These are phyloP conservation scores for Ustilago trichophora DNA, from an alignment of 1,284 basidiomycete genomes.

Conservation along the genomic window DNA sequence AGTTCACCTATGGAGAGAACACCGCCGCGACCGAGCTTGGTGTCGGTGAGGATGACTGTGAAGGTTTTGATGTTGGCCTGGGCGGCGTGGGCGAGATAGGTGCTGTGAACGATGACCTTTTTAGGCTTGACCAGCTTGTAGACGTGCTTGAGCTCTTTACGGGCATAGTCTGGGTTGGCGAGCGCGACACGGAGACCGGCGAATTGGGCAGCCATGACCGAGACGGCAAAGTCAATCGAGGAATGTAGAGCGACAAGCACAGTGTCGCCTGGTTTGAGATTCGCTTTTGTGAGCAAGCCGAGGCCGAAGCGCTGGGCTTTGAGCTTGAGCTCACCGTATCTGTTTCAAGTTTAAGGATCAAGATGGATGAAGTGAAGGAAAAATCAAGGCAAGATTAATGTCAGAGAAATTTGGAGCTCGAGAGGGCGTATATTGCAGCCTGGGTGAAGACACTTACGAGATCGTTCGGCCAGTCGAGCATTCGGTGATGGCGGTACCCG, in stretches of 20 bases:
- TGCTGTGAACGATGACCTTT: slow-evolving; percentile 32
- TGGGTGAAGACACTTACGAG: slow-evolving; percentile 11
- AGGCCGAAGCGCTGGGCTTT: slow-evolving; percentile 37
- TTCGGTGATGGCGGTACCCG: slow-evolving; percentile 16
- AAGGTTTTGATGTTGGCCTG: slow-evolving; percentile 21
- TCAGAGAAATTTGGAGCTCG: too few species aligned
- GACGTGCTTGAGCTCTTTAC: slow-evolving; percentile 39
- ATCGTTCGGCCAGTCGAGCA: slow-evolving; percentile 13
- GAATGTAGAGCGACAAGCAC: slow-evolving; percentile 33
- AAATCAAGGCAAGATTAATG: too few species aligned
- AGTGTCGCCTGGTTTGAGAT: slow-evolving; percentile 43
- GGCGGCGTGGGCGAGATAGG: slow-evolving; percentile 13
- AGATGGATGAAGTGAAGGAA: too few species aligned
- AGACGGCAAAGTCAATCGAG: slow-evolving; percentile 46
- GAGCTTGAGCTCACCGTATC: slow-evolving; percentile 41
- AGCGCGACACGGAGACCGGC: slow-evolving; percentile 42
- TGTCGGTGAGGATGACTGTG: slow-evolving; percentile 26
- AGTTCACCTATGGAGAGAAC: slow-evolving; percentile 21
- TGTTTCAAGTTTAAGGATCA: too few species aligned
- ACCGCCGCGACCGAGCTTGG: slow-evolving; percentile 19
- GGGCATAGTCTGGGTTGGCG: slow-evolving; percentile 39
- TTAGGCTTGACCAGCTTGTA: slow-evolving; percentile 37
- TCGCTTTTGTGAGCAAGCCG: slow-evolving; percentile 31
- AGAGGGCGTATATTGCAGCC: too few species aligned
- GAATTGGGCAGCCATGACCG: slow-evolving; percentile 37